These are phyloP conservation scores for Candolleomyces aberdarensis DNA, from an alignment of 768 basidiomycete species.

Conservation along the genomic window DNA sequence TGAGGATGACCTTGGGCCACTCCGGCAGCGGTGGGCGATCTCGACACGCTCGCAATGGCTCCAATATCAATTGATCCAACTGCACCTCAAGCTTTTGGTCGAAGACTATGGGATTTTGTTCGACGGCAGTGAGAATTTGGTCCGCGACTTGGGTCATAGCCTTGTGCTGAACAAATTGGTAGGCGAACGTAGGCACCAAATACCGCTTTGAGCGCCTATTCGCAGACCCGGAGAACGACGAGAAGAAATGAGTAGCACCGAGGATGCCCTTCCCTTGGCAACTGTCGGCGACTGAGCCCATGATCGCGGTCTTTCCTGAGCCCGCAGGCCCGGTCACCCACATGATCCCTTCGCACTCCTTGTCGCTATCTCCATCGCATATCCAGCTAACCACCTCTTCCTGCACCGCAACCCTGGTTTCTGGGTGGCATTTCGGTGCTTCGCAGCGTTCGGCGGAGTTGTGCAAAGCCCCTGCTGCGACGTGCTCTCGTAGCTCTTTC, in stretches of 20 bases:
- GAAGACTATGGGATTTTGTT: not conserved
- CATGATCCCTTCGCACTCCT: not conserved
- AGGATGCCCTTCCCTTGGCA: not conserved
- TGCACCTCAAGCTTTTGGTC: not conserved
- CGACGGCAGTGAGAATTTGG: not conserved
- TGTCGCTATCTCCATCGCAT: not conserved
- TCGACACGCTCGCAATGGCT: not conserved
- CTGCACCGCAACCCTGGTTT: conserved; percentile 1
- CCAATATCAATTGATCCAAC: not conserved
- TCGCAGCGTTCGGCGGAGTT: conserved; percentile 6
- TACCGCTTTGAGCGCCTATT: not conserved
- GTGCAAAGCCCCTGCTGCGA: conserved; percentile 1
- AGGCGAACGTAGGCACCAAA: not conserved
- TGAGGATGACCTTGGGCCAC: not conserved
- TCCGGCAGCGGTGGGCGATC: too few species aligned
- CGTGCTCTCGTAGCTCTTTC: not conserved
- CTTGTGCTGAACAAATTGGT: not conserved
- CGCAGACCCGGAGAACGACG: not conserved
- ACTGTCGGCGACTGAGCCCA: conserved; percentile 2
- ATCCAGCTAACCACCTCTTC: conserved; percentile 2
- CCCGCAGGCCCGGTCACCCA: conserved; percentile 8
- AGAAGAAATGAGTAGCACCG: conserved; percentile 8
- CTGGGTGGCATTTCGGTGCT: not conserved
- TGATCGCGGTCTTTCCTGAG: conserved; percentile 7
- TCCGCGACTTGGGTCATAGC: not conserved